phyloP scores from a whole-genome alignment of 1,139 yeast genomes.

The Saccharomyces hybrid region DNA sequence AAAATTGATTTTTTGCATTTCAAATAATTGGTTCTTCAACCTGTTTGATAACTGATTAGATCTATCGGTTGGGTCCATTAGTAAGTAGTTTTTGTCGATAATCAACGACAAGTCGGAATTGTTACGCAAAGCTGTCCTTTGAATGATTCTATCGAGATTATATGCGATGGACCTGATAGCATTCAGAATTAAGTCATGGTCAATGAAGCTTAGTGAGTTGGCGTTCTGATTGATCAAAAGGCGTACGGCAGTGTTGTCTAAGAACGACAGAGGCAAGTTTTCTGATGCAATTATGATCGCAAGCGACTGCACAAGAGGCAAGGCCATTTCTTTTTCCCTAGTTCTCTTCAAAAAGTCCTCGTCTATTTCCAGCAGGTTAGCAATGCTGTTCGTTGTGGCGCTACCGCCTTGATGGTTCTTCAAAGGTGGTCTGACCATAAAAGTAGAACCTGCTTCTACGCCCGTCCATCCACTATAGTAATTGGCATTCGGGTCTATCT shows the following conservation, averaged over 20 bases:
- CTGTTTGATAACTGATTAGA: slow-evolving; percentile 1
- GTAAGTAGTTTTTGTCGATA: slow-evolving; percentile 5
- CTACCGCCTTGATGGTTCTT: not conserved
- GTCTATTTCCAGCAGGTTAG: not conserved
- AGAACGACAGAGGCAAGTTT: slow-evolving; percentile 12
- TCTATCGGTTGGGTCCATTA: slow-evolving; percentile 1
- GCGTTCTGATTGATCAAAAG: slow-evolving; percentile 8
- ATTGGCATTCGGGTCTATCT: slow-evolving; percentile 8
- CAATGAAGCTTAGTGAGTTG: slow-evolving; percentile 1
- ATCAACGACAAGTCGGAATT: slow-evolving; percentile 10
- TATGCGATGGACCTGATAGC: slow-evolving; percentile 5
- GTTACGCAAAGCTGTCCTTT: slow-evolving; percentile 11
- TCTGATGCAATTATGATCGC: slow-evolving; percentile 16
- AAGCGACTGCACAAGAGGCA: slow-evolving; percentile 11
- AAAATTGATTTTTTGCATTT: slow-evolving; percentile 11
- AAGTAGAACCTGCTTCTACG: not conserved
- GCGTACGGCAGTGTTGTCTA: slow-evolving; percentile 9
- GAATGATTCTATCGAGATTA: slow-evolving; percentile 9
- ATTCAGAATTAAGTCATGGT: slow-evolving; percentile 3
- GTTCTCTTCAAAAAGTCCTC: not conserved
- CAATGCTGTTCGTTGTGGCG: not conserved
- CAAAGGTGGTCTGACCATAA: not conserved
- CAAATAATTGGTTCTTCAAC: slow-evolving; percentile 5
- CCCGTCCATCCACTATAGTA: slow-evolving; percentile 4
- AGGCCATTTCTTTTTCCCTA: slow-evolving; percentile 4